Evolutionary conservation across 2,329 filamentous ascomycete genomes (phyloP).

Genomic region (Teratosphaeria epicoccoides): DNA sequence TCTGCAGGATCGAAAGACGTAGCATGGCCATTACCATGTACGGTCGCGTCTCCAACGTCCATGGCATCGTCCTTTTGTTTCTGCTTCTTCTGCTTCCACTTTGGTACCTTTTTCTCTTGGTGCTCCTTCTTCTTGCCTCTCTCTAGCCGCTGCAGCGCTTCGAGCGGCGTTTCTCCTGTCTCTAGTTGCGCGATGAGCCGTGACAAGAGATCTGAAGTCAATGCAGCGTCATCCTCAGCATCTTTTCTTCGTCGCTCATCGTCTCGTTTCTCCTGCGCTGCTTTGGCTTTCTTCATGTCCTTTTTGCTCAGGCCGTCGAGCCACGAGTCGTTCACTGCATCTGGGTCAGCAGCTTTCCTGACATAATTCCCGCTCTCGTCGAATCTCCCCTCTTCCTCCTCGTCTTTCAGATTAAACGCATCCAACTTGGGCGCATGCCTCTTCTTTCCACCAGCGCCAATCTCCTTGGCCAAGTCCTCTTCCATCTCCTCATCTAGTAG

Average conservation of each 20-base stretch:
- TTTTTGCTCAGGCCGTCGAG: slow-evolving; percentile 86
- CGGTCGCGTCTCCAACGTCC: slow-evolving; percentile 50
- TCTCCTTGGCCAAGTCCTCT: slow-evolving; percentile 72
- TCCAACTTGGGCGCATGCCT: slow-evolving; percentile 88
- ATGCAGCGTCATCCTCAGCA: slow-evolving; percentile 61
- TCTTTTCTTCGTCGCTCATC: slow-evolving; percentile 62
- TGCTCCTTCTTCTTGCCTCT: slow-evolving; percentile 46
- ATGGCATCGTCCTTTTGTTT: slow-evolving; percentile 45
- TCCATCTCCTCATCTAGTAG: slow-evolving; percentile 46
- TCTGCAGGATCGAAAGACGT: slow-evolving; percentile 55
- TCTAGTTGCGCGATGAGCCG: slow-evolving; percentile 65
- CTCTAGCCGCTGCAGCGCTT: slow-evolving; percentile 67
- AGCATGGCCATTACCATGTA: slow-evolving; percentile 27
- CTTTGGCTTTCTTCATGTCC: slow-evolving; percentile 78
- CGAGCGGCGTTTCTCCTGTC: slow-evolving; percentile 72
- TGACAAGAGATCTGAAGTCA: slow-evolving; percentile 63
- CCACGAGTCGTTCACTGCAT: slow-evolving; percentile 87
- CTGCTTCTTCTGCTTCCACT: slow-evolving; percentile 50
- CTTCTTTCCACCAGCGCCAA: slow-evolving; percentile 84
- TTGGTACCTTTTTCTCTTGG: slow-evolving; percentile 35
- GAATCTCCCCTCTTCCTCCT: slow-evolving; percentile 87
- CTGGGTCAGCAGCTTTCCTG: slow-evolving; percentile 76
- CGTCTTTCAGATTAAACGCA: slow-evolving; percentile 84
- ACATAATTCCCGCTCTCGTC: slow-evolving; percentile 88
- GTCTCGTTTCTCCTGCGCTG: slow-evolving; percentile 77